Evolutionary conservation across 257 asterid species (phyloP).

Genomic region (Petunia secreta): DNA sequence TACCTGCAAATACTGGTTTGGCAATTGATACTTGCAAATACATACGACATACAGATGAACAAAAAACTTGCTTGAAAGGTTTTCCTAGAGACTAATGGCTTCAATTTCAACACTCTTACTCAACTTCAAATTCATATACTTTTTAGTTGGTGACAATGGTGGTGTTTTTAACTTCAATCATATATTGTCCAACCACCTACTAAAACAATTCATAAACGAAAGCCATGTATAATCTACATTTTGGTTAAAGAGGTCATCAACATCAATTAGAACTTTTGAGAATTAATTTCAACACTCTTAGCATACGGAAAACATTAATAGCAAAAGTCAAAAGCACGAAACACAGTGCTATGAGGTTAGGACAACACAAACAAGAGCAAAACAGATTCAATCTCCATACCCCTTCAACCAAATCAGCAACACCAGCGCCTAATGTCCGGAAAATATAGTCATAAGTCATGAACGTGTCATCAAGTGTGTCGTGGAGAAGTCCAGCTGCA

Average conservation of each 20-base stretch:
- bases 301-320: background rate
- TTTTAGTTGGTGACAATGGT: too few relatives aligned
- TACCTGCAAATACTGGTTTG: slow-evolving; percentile 5
- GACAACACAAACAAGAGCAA: slow-evolving; percentile 5
- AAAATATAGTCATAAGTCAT: slow-evolving; percentile 65
- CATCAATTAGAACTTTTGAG: background rate
- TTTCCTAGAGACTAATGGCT: background rate
- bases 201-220: background rate
- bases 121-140: background rate
- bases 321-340: background rate
- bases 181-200: background rate
- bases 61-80: background rate
- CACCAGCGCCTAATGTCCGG: slow-evolving; percentile 66
- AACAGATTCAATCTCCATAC: slow-evolving; percentile 49
- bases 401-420: slow-evolving; percentile 93
- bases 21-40: background rate
- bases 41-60: background rate
- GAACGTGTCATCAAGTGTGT: slow-evolving; percentile 78
- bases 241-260: background rate
- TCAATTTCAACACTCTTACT: background rate
- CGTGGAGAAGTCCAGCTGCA: slow-evolving; percentile 96
- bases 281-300: background rate
- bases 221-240: background rate
- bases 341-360: background rate
- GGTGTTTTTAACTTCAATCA: background rate